Conservation (phyloP, 371 early-diverging fungal genomes). For the Apophysomyces variabilis region DNA sequence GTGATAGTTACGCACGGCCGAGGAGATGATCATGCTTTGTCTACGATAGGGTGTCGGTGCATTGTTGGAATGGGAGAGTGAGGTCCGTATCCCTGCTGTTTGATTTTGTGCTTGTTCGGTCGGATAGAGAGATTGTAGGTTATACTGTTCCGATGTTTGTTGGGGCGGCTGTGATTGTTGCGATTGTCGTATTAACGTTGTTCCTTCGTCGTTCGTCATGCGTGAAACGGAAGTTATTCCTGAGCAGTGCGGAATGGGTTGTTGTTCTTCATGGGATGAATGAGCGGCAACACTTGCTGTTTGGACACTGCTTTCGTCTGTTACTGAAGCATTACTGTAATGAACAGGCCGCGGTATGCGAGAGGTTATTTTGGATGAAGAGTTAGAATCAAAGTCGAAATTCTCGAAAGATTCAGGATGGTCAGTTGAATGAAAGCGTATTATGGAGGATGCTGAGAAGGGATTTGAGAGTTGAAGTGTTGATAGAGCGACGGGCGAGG, state of each 20-base stretch:
- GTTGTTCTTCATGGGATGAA: slow-evolving; percentile 14
- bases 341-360: slow-evolving; percentile 1
- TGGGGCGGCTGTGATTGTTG: slow-evolving; percentile 1
- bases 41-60: background rate
- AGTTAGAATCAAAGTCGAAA: slow-evolving; percentile 19
- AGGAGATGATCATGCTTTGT: background rate
- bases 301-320: slow-evolving; percentile 14
- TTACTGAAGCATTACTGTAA: slow-evolving; percentile 11
- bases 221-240: slow-evolving; percentile 23
- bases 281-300: slow-evolving; percentile 12
- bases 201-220: slow-evolving; percentile 26
- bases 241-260: slow-evolving; percentile 21
- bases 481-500: background rate
- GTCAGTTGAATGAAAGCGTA: slow-evolving; percentile 18
- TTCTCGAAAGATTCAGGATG: slow-evolving; percentile 23
- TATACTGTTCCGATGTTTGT: slow-evolving; percentile 8
- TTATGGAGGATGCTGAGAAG: slow-evolving; percentile 16
- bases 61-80: background rate
- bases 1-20: slow-evolving; percentile 32
- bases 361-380: background rate
- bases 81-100: background rate
- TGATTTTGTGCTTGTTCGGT: background rate
- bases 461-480: slow-evolving; percentile 6
- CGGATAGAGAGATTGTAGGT: background rate
- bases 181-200: slow-evolving; percentile 21